Evolutionary conservation across 768 basidiomycete species (phyloP), one percentile per base, ranked within the genome.

Genomic region (Kwoniella mangroviensis): DNA sequence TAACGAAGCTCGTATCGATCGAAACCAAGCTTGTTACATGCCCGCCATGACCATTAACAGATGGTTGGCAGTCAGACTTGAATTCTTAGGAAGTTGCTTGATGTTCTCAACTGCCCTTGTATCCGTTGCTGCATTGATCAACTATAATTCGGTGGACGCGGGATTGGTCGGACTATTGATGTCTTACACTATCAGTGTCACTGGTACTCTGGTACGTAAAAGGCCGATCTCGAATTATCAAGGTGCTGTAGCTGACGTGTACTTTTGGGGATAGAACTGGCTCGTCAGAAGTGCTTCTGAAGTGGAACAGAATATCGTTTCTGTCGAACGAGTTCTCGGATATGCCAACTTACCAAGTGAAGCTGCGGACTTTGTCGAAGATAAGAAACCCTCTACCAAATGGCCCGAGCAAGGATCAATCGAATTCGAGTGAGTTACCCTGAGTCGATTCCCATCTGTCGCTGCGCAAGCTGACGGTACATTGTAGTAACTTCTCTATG

Each of bases 161-260:
- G 93, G 92, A 0, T 84, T 94, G 22, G 93, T 95, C 28, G 94
- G 94, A 7, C 85, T 95, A 70, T 90, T 95, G 24, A 83, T 95
- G 72, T 90, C 90, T 0, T 95, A 95, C 80, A 92, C 92, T 1
- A 82, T 94, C 74, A 92, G 88, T 76, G 90, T 92, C 12, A 93
- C 92, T 0, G 89, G 90, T n/a, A 88, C 90, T 7, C 78, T 94
- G 85, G 92, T 92, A 72, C 75, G 88, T 83, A 28, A 3, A 28
- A 28, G 34, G 17, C 24, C 19, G 5, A 45, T n/a, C 28, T n/a
- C n/a, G 17, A 21, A 3, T 6, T 22, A 53, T 54, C 21, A 19
- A 21, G 11, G n/a, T n/a, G n/a, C 2, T 40, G 28, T 10, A 41
- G 53, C 53, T 63, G 43, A 63, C 45, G 15, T 15, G 3, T 67